Evolutionary conservation across 169 alveolate genomes (phyloP).

Genomic region (Besnoitia besnoiti): DNA sequence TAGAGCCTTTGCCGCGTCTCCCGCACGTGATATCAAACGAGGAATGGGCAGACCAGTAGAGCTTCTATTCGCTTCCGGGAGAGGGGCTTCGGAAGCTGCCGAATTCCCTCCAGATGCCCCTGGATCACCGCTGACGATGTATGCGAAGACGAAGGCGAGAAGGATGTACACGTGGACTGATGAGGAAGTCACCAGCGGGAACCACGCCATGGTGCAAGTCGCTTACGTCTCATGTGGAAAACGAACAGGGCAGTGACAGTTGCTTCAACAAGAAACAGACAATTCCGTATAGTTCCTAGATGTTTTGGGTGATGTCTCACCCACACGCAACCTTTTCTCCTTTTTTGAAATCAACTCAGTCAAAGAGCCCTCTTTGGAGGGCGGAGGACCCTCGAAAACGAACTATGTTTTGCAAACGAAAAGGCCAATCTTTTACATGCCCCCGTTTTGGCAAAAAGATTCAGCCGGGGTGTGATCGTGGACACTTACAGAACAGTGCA

Average conservation of each 20-base stretch:
- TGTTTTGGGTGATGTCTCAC: neutral
- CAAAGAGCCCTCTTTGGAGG: neutral
- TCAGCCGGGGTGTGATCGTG: neutral
- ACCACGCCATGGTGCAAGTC: neutral
- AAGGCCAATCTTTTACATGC: neutral
- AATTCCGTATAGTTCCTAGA: neutral
- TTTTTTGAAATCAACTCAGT: neutral
- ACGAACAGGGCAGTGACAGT: neutral
- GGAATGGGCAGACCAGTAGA: neutral
- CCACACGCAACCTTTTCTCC: neutral
- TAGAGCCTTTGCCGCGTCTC: slow-evolving; percentile 13
- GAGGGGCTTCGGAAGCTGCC: neutral
- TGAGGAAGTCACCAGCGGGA: neutral
- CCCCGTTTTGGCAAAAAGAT: neutral
- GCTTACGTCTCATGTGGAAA: neutral
- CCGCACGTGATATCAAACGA: neutral
- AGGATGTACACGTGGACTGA: neutral
- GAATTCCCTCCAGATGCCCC: neutral
- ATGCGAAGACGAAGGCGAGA: neutral
- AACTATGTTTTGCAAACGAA: neutral
- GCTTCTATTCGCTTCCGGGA: neutral
- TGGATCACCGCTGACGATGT: neutral
- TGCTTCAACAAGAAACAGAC: neutral
- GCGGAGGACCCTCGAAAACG: neutral
- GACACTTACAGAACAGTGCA: neutral